phyloP scores from a whole-genome alignment of 805 yeast genomes.

The Candida loeiensis region DNA sequence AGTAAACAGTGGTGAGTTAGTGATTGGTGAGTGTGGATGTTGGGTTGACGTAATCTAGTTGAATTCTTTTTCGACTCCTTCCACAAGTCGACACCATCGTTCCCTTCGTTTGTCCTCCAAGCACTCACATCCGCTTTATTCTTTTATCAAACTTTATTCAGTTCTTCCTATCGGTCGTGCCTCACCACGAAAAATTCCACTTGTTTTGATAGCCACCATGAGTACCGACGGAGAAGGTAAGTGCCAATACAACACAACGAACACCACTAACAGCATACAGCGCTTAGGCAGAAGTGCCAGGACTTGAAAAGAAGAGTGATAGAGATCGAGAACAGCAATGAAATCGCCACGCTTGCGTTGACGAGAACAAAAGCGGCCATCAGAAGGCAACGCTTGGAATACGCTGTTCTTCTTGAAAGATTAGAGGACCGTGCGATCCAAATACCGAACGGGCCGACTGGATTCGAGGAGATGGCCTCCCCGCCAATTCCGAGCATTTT shows the following conservation, averaged over 20 bases:
- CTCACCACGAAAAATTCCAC: neutral
- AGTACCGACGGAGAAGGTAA: slow-evolving; percentile 41
- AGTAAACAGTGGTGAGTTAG: no score
- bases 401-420: slow-evolving; percentile 73
- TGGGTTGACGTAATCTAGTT: no score
- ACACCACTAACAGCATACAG: slow-evolving; percentile 14
- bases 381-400: slow-evolving; percentile 76
- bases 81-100: no score
- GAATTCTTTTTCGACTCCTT: no score
- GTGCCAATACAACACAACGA: slow-evolving; percentile 14
- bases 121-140: no score
- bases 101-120: no score
- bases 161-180: neutral
- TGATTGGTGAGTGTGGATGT: no score
- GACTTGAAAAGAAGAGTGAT: slow-evolving; percentile 66
- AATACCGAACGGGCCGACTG: slow-evolving; percentile 24
- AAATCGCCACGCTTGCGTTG: slow-evolving; percentile 69
- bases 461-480: slow-evolving; percentile 35
- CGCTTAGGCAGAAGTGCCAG: slow-evolving; percentile 59
- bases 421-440: slow-evolving; percentile 55
- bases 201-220: neutral
- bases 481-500: slow-evolving; percentile 38
- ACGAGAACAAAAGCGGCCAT: slow-evolving; percentile 73
- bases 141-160: no score
- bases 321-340: slow-evolving; percentile 76